Evolutionary conservation across 2,329 filamentous ascomycete species (phyloP).

Genomic region (Fusarium illudens): DNA sequence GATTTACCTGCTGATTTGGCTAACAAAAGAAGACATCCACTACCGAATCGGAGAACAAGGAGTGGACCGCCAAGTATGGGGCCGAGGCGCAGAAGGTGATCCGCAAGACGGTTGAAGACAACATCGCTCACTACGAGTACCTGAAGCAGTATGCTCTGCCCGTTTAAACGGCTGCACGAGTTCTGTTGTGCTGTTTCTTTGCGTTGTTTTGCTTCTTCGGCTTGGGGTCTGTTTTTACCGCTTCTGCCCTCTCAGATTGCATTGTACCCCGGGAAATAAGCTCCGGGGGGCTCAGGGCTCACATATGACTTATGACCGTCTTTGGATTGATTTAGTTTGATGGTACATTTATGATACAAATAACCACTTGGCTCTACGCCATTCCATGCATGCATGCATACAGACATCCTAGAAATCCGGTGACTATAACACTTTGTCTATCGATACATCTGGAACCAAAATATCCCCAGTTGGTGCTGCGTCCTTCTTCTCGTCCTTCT

Average conservation of each 20-base stretch:
- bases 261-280: conserved; percentile 13
- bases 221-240: conserved; percentile 2
- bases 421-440: not conserved
- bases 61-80: conserved; percentile 80
- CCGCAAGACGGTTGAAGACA: conserved; percentile 74
- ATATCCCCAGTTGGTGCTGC: not conserved
- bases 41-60: conserved; percentile 71
- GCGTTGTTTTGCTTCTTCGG: conserved; percentile 6
- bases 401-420: conserved; percentile 10
- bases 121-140: conserved; percentile 80
- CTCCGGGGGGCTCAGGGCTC: not conserved
- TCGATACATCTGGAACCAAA: not conserved
- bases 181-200: conserved; percentile 9
- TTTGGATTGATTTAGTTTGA: conserved; percentile 40
- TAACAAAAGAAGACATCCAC: conserved; percentile 66
- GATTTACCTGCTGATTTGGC: conserved; percentile 29
- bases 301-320: conserved; percentile 29
- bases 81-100: conserved; percentile 75
- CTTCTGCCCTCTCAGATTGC: conserved; percentile 23
- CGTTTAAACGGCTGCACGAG: conserved; percentile 14
- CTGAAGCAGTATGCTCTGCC: conserved; percentile 71
- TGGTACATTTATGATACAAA: conserved; percentile 44
- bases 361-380: conserved; percentile 38
- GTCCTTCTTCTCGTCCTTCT: not conserved
- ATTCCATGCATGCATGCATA: conserved; percentile 30